Base-by-base conservation (phyloP, 169 alveolate species). In the Cardiosporidium cionae region DNA sequence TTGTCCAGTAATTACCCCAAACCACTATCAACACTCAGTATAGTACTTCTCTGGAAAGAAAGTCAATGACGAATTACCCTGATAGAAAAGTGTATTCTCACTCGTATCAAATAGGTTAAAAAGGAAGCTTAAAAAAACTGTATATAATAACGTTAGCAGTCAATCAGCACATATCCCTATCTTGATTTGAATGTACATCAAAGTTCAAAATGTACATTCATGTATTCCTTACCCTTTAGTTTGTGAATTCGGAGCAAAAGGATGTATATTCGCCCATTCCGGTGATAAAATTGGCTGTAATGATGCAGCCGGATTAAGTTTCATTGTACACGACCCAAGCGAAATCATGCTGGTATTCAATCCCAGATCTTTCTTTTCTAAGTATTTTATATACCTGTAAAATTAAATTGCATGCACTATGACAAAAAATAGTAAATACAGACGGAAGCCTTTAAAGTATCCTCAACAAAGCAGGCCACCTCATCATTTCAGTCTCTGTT, bases 271-370 rank as follows among this genome's bases (percentile, higher is more conserved):
- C 0, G 87, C 85, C 36, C 28, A 87, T 58, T 86, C 89, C 27
- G 84, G 78, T 83, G 78, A 86, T 28, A 92, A 76, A 72, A 90
- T 83, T 31, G 96, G 94, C n/a, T 88, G 84, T 91, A 89, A 54
- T n/a, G 83, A 72, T 64, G 86, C 72, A 4, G 92, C 86, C n/a
- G 94, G 89, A 82, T 91, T 91, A 53, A 89, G 86, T 82, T 91
- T 91, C 93, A 91, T 86, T 28, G 96, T 91, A 84, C 96, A 91
- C 36, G 90, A 79, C 27, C 96, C 96, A 16, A 91, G 86, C 36
- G 96, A 85, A 67, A 91, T 91, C 96, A 88, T 88, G 5, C 88
- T 77, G 6, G 83, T 85, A 16, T 84, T 71, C 29, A 90, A 80
- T 28, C 87, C 74, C 65, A 90, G 68, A 80, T 90, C 95, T 68